Conservation (phyloP, 768 basidiomycete genomes). For the Boletus rubropictus region DNA sequence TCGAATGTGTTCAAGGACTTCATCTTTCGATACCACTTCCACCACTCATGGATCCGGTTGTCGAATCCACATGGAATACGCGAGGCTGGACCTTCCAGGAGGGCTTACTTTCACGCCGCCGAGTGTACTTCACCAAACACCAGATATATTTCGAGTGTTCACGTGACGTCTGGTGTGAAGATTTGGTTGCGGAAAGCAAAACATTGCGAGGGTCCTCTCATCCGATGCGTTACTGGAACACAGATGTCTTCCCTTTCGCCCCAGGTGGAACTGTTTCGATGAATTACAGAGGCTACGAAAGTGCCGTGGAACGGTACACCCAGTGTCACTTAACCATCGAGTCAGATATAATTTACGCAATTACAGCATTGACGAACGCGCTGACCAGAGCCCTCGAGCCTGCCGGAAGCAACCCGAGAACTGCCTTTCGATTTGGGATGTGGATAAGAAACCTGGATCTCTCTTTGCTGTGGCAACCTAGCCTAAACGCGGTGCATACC, state of each 20-base stretch:
- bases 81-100: conserved; percentile 26
- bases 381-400: background rate
- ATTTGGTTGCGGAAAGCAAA: conserved; percentile 17
- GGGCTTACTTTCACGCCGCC: conserved; percentile 16
- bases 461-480: conserved; percentile 23
- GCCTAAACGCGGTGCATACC: background rate
- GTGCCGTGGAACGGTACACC: conserved; percentile 10
- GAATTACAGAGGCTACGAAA: conserved; percentile 3
- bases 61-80: conserved; percentile 12
- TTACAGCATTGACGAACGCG: conserved; percentile 1
- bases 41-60: conserved; percentile 1
- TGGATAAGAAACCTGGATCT: conserved; percentile 8
- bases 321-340: conserved; percentile 9
- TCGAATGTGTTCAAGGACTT: conserved; percentile 19
- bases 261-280: background rate
- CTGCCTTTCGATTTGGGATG: background rate
- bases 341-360: conserved; percentile 13
- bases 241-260: background rate
- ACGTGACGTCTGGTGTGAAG: conserved; percentile 21
- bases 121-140: conserved; percentile 18
- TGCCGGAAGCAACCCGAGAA: background rate
- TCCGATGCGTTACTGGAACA: conserved; percentile 3
- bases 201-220: background rate
- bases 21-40: conserved; percentile 19
- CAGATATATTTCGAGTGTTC: conserved; percentile 21